Evolutionary conservation across 768 basidiomycete genomes (phyloP).

Genomic region (Cubamyces lactineus): DNA sequence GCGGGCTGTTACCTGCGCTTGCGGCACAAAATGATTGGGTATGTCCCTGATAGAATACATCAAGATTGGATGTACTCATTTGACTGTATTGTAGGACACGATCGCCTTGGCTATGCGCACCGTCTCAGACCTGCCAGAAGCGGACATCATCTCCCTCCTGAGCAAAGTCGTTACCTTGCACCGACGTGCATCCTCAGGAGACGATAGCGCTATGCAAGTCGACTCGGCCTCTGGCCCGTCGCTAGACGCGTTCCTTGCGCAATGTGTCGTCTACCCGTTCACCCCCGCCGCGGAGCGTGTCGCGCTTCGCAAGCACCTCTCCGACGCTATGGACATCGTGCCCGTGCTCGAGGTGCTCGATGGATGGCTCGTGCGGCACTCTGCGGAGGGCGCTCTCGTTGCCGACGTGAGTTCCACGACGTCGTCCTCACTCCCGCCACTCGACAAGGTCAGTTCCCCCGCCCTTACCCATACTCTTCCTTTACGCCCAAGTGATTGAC

Average conservation of each 20-base stretch:
- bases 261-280: slow-evolving; percentile 45
- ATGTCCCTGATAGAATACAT: slow-evolving; percentile 22
- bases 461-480: background rate
- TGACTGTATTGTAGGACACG: slow-evolving; percentile 27
- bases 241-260: slow-evolving; percentile 41
- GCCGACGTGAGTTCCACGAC: slow-evolving; percentile 33
- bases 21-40: slow-evolving; percentile 71
- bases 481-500: slow-evolving; percentile 4
- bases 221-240: slow-evolving; percentile 39
- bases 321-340: slow-evolving; percentile 52
- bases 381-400: slow-evolving; percentile 41
- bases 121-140: slow-evolving; percentile 68
- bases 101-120: slow-evolving; percentile 54
- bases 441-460: slow-evolving; percentile 43
- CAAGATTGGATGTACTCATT: background rate
- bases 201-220: slow-evolving; percentile 40
- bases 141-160: slow-evolving; percentile 60
- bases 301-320: slow-evolving; percentile 54
- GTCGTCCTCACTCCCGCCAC: slow-evolving; percentile 38
- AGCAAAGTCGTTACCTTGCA: slow-evolving; percentile 46
- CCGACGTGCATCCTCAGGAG: slow-evolving; percentile 28
- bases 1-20: slow-evolving; percentile 58
- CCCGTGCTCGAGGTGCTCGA: slow-evolving; percentile 51
- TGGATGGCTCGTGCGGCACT: slow-evolving; percentile 48
- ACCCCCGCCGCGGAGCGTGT: slow-evolving; percentile 47